These are phyloP conservation scores for Globisporangium canariense DNA, from an alignment of 352 stramenopile species.

Conservation along the genomic window DNA sequence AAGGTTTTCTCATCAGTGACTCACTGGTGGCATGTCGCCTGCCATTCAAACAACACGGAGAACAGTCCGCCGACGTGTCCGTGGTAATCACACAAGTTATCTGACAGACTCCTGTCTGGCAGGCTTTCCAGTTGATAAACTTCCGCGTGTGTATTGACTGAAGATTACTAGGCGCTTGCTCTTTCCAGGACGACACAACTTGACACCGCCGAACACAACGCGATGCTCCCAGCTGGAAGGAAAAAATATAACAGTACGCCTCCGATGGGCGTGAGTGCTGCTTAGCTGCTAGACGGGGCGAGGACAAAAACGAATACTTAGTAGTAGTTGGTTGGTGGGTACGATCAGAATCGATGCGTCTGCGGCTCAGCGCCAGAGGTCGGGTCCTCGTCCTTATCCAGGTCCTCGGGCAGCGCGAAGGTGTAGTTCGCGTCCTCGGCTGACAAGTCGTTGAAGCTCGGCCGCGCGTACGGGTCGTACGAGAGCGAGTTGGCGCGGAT, in stretches of 20 bases:
- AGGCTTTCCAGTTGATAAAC: too few relatives aligned
- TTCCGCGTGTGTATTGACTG: neutral
- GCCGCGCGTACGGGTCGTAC: constrained; percentile 44
- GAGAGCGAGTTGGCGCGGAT: constrained; percentile 39
- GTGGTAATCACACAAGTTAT: too few relatives aligned
- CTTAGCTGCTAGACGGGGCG: neutral
- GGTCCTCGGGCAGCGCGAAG: constrained; percentile 33
- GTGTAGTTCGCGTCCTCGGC: constrained; percentile 33
- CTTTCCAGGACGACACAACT: neutral
- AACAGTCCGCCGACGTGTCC: too few relatives aligned
- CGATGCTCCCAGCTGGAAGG: neutral
- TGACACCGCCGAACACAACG: neutral
- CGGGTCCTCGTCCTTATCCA: neutral
- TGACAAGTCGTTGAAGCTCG: constrained; percentile 32
- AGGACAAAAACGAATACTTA: constrained; percentile 8
- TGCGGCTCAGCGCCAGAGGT: neutral
- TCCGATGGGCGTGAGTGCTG: neutral
- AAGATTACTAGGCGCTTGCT: neutral
- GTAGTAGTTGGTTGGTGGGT: neutral
- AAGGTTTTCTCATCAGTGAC: too few relatives aligned
- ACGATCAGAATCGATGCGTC: constrained; percentile 10
- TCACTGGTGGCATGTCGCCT: too few relatives aligned
- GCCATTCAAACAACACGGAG: too few relatives aligned
- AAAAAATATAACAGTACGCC: neutral
- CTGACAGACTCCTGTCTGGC: too few relatives aligned